Conservation (phyloP, 768 basidiomycete genomes). For the Boletus barrowsii region DNA sequence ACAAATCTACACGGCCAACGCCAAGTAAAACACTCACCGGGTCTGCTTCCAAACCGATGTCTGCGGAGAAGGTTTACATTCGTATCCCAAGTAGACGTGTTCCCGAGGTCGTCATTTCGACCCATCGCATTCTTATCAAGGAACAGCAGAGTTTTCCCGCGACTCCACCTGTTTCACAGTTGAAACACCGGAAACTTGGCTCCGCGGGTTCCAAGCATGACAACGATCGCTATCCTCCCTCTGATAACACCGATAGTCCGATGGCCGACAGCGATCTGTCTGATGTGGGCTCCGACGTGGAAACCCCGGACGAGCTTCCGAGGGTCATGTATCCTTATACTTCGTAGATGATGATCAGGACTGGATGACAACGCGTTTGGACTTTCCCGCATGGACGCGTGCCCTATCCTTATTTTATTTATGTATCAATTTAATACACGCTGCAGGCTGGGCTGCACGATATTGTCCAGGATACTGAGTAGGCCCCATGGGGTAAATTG, state of each 20-base stretch:
- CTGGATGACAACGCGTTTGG: not conserved
- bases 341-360: conserved; percentile 13
- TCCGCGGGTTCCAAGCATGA: conserved; percentile 17
- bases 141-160: conserved; percentile 12
- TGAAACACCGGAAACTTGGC: conserved; percentile 19
- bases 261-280: conserved; percentile 25
- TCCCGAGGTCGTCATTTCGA: conserved; percentile 23
- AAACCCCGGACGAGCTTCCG: conserved; percentile 28
- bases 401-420: conserved; percentile 36
- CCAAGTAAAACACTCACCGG: conserved; percentile 14
- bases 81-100: conserved; percentile 18
- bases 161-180: conserved; percentile 23
- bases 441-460: too few species aligned
- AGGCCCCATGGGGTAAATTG: not conserved
- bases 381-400: conserved; percentile 4
- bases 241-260: conserved; percentile 21
- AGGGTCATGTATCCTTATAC: conserved; percentile 4
- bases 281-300: conserved; percentile 22
- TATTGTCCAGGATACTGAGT: not conserved
- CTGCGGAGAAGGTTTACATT: conserved; percentile 26
- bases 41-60: conserved; percentile 19
- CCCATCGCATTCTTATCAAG: conserved; percentile 6
- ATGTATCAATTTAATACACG: conserved; percentile 10
- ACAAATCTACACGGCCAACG: conserved; percentile 11
- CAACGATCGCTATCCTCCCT: conserved; percentile 20